A percentile compares a stretch with the other conserved stretches of the same genome.
phyloP scores from a whole-genome alignment of 2,329 filamentous ascomycete genomes.

The Verticillium nonalfalfae region DNA sequence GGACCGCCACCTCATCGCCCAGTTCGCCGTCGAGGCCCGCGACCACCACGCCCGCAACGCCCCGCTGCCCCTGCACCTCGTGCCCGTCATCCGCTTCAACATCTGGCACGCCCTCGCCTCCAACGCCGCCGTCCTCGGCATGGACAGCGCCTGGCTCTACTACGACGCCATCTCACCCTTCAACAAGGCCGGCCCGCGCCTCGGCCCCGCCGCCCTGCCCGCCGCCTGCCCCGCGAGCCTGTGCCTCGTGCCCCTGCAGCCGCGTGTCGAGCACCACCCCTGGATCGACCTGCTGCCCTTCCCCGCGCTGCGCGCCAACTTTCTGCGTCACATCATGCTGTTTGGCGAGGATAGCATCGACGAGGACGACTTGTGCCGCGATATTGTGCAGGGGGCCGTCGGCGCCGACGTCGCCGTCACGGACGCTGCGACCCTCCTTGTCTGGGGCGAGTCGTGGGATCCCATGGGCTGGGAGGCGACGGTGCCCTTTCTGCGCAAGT shows the following conservation, averaged over 20 bases:
- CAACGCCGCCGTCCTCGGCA: slow-evolving; percentile 8
- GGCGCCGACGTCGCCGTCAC: background rate
- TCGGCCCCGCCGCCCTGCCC: background rate
- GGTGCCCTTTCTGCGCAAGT: slow-evolving; percentile 35
- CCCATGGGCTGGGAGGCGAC: slow-evolving; percentile 39
- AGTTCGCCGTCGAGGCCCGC: background rate
- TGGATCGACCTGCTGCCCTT: slow-evolving; percentile 30
- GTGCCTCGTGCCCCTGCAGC: slow-evolving; percentile 21
- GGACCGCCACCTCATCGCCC: background rate
- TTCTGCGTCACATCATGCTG: slow-evolving; percentile 13
- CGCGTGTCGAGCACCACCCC: slow-evolving; percentile 20
- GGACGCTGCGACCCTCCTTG: slow-evolving; percentile 26
- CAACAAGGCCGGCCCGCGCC: slow-evolving; percentile 6
- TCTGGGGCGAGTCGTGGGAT: slow-evolving; percentile 42
- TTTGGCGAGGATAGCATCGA: slow-evolving; percentile 5
- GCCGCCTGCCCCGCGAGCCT: slow-evolving; percentile 7
- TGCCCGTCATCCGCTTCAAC: slow-evolving; percentile 8
- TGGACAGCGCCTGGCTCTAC: slow-evolving; percentile 5
- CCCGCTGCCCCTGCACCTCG: background rate
- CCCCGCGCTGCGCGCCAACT: slow-evolving; percentile 24
- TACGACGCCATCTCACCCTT: slow-evolving; percentile 9
- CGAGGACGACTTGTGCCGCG: slow-evolving; percentile 11
- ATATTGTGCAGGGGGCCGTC: background rate
- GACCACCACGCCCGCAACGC: background rate
- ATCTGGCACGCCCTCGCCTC: slow-evolving; percentile 8